A percentile compares a stretch with the other conserved stretches of the same genome.
Evolutionary conservation across 306 rosid species (phyloP).

Genomic region (Psophocarpus tetragonolobus): DNA sequence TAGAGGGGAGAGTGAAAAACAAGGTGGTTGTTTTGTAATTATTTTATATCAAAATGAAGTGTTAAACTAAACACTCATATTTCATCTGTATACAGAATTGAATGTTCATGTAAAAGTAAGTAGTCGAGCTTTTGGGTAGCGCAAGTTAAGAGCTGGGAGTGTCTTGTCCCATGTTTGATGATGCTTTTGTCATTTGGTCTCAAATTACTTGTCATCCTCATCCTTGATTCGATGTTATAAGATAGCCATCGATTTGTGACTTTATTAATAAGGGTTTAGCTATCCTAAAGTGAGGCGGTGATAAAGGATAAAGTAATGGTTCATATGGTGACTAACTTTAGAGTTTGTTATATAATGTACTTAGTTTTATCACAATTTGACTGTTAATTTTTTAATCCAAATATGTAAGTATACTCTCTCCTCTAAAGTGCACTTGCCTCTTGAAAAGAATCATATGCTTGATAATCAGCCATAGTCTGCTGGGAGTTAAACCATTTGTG

Average conservation of each 20-base stretch:
- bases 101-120: not conserved
- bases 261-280: not conserved
- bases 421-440: not conserved
- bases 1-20: not conserved
- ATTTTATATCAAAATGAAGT: not conserved
- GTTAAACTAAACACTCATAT: not conserved
- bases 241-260: not conserved
- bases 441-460: not conserved
- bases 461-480: not conserved
- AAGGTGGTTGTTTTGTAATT: not conserved
- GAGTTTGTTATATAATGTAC: not conserved
- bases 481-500: not conserved
- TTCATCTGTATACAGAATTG: not conserved
- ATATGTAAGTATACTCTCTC: not conserved
- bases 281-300: not conserved
- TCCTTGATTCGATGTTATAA: not conserved
- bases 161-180: not conserved
- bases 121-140: not conserved
- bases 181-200: not conserved
- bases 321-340: no score
- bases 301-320: not conserved
- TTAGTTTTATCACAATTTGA: not conserved
- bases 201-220: not conserved
- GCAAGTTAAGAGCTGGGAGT: not conserved
- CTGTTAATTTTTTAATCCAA: not conserved